Evolutionary conservation across 2,329 filamentous ascomycete genomes (phyloP).

Genomic region (Hymenoscyphus repandus): DNA sequence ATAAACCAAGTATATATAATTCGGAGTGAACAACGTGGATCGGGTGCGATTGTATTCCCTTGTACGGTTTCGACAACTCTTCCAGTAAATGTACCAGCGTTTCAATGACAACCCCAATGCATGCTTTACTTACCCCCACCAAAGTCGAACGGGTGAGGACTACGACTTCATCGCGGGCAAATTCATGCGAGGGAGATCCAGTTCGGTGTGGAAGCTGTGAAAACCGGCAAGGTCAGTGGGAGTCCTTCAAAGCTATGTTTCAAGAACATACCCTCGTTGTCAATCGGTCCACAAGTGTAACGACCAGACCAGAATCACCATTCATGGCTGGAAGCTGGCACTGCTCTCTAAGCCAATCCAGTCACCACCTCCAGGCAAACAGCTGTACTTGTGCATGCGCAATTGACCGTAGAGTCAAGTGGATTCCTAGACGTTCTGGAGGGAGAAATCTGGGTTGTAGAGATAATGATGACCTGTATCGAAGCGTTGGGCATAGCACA

Average conservation of each 20-base stretch:
- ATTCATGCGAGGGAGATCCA: slow-evolving; percentile 50
- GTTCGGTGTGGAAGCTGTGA: slow-evolving; percentile 57
- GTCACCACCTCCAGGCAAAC: slow-evolving; percentile 25
- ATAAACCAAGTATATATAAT: slow-evolving; percentile 56
- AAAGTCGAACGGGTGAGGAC: slow-evolving; percentile 56
- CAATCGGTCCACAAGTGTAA: slow-evolving; percentile 57
- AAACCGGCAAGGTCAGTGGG: slow-evolving; percentile 10
- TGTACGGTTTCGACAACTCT: slow-evolving; percentile 51
- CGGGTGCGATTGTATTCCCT: slow-evolving; percentile 46
- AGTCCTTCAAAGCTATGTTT: neutral
- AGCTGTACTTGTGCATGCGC: slow-evolving; percentile 10
- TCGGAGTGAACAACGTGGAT: slow-evolving; percentile 59
- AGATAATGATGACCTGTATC: too few relatives aligned
- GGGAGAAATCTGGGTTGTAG: neutral
- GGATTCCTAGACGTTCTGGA: slow-evolving; percentile 1
- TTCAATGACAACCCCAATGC: slow-evolving; percentile 50
- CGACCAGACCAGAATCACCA: slow-evolving; percentile 53
- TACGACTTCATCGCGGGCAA: slow-evolving; percentile 56
- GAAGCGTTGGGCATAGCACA: neutral
- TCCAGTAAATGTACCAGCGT: slow-evolving; percentile 53
- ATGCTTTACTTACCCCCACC: slow-evolving; percentile 52
- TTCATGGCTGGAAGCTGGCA: slow-evolving; percentile 41
- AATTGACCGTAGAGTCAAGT: neutral
- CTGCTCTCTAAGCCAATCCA: slow-evolving; percentile 22
- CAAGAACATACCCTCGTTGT: slow-evolving; percentile 48